Percentiles rank a stretch among this genome's conserved stretches.
These are phyloP conservation scores for Gnaphalium uliginosum DNA, from an alignment of 129 eudicot species.

Conservation along the genomic window DNA sequence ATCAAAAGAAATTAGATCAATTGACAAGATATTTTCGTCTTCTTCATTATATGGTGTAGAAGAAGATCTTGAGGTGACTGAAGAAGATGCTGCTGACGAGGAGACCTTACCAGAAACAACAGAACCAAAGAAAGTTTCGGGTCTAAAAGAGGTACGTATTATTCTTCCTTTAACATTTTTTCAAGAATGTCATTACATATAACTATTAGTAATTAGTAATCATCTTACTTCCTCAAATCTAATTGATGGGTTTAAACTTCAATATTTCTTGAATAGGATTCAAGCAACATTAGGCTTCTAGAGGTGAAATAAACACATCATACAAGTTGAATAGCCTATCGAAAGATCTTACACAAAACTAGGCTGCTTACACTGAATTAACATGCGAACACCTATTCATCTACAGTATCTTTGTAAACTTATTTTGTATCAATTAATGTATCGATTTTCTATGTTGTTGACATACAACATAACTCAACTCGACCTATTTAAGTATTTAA, in stretches of 20 bases:
- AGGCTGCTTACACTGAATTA: conserved; percentile 2
- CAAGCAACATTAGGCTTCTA: not conserved
- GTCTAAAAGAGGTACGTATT: conserved; percentile 19
- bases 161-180: conserved; percentile 3
- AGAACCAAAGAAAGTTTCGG: conserved; percentile 16
- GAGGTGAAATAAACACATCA: not conserved
- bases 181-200: conserved; percentile 1
- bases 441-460: not conserved
- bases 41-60: conserved; percentile 18
- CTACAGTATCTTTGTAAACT: not conserved
- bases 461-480: not conserved
- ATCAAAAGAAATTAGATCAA: conserved; percentile 7
- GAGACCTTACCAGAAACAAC: conserved; percentile 12
- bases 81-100: conserved; percentile 16
- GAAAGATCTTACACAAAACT: not conserved
- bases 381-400: not conserved
- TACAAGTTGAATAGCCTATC: not conserved
- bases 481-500: not conserved
- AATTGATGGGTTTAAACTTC: conserved; percentile 3
- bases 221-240: not conserved
- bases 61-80: conserved; percentile 24
- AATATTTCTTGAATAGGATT: not conserved
- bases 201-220: not conserved
- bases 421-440: not conserved
- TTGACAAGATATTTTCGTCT: not conserved